Percentiles rank a stretch among this genome's conserved stretches.
These are phyloP conservation scores for Botryosphaeria dothidea DNA, from an alignment of 2,329 filamentous ascomycete genomes.

Conservation along the genomic window DNA sequence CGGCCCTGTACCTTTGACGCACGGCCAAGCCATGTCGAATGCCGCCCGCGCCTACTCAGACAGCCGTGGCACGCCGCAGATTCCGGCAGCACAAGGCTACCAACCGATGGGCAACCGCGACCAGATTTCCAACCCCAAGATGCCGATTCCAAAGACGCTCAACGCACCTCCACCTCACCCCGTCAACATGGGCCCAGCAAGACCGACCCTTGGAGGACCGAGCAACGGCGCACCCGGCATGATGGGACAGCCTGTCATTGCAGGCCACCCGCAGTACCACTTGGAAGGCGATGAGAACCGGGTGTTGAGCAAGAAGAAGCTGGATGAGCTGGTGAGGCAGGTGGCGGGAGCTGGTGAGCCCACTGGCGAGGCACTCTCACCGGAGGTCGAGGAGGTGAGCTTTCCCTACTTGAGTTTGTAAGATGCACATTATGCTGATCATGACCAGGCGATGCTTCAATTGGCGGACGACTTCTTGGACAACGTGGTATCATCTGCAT, in stretches of 20 bases:
- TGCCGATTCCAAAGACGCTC: slow-evolving; percentile 81
- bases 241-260: slow-evolving; percentile 82
- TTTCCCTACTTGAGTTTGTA: neutral
- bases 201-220: slow-evolving; percentile 82
- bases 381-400: slow-evolving; percentile 91
- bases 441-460: slow-evolving; percentile 60
- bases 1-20: slow-evolving; percentile 41
- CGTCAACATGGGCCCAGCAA: slow-evolving; percentile 68
- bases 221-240: slow-evolving; percentile 76
- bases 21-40: slow-evolving; percentile 46
- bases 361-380: slow-evolving; percentile 76
- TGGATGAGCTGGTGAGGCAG: slow-evolving; percentile 92
- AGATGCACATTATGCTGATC: slow-evolving; percentile 24
- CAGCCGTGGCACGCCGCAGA: slow-evolving; percentile 33
- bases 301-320: slow-evolving; percentile 95
- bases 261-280: slow-evolving; percentile 78
- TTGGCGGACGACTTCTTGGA: slow-evolving; percentile 96
- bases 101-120: slow-evolving; percentile 36
- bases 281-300: slow-evolving; percentile 91
- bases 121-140: slow-evolving; percentile 59
- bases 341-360: slow-evolving; percentile 80
- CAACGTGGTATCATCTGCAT: slow-evolving; percentile 81
- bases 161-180: slow-evolving; percentile 71
- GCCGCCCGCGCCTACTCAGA: slow-evolving; percentile 42
- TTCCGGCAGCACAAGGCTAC: slow-evolving; percentile 32